phyloP scores from a whole-genome alignment of 148 eudicot species.

The Rhododendron griersonianum region DNA sequence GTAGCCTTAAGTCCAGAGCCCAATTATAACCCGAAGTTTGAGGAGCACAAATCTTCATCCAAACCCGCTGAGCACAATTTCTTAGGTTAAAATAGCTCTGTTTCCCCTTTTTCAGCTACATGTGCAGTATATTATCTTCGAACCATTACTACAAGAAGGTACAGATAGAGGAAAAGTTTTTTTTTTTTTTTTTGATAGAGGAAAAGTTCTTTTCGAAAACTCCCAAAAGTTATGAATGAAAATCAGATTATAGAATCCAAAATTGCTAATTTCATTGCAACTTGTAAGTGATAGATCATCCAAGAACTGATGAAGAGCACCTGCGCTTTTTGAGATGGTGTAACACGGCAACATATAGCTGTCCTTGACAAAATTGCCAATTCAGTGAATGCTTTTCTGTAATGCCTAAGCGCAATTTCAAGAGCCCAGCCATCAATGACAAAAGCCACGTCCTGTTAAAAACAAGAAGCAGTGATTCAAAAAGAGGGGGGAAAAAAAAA shows the following conservation, averaged over 20 bases:
- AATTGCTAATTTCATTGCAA: background rate
- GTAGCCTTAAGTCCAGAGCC: background rate
- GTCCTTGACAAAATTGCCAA: slow-evolving; percentile 87
- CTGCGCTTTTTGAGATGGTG: slow-evolving; percentile 99
- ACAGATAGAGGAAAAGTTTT: background rate
- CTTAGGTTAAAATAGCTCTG: background rate
- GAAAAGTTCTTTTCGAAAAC: background rate
- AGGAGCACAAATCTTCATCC: background rate
- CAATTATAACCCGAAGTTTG: background rate
- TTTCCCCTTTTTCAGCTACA: background rate
- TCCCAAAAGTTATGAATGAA: background rate
- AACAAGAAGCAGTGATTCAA: background rate
- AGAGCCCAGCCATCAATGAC: slow-evolving; percentile 99
- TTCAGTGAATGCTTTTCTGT: slow-evolving; percentile 75
- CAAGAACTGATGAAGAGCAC: slow-evolving; percentile 27
- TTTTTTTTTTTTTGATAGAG: background rate
- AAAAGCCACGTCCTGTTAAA: slow-evolving; percentile 86
- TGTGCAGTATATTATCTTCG: background rate
- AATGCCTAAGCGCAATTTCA: slow-evolving; percentile 78
- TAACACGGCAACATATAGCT: slow-evolving; percentile 96
- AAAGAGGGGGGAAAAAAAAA: background rate
- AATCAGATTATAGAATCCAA: background rate
- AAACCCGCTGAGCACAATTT: background rate
- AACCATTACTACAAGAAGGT: background rate
- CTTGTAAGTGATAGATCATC: background rate